These are phyloP conservation scores for Rhododendron simsii DNA, from an alignment of 148 eudicot genomes.

Conservation along the genomic window DNA sequence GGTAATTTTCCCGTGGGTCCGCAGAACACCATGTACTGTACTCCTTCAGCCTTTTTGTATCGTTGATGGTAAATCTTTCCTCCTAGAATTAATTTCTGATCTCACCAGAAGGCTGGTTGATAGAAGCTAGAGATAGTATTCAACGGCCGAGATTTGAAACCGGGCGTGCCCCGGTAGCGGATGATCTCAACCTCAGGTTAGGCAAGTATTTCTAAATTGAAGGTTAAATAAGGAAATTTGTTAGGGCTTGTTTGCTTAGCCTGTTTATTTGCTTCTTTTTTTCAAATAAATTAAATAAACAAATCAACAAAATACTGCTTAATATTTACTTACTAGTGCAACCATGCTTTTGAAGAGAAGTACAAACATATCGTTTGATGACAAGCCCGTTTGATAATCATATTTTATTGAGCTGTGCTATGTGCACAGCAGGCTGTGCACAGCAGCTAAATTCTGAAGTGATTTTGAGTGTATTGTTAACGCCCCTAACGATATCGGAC, in stretches of 20 bases:
- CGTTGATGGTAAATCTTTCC: not conserved
- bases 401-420: too few relatives aligned
- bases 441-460: too few relatives aligned
- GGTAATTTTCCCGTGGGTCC: constrained; percentile 27
- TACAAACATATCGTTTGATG: not conserved
- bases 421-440: too few relatives aligned
- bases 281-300: not conserved
- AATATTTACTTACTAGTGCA: too few relatives aligned
- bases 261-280: not conserved
- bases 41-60: too few relatives aligned
- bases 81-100: not conserved
- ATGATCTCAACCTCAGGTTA: constrained; percentile 41
- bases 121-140: constrained; percentile 24
- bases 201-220: constrained; percentile 12
- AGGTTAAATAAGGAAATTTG: not conserved
- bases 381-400: not conserved
- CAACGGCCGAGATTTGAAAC: constrained; percentile 25
- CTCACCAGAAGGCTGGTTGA: constrained; percentile 39
- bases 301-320: not conserved
- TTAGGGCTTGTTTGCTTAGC: not conserved
- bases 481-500: too few relatives aligned
- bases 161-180: not conserved
- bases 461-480: too few relatives aligned
- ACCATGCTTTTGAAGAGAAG: too few relatives aligned
- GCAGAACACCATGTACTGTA: not conserved